Percentiles rank a stretch among this genome's conserved stretches.
Conservation (phyloP, 129 eudicot species). For the Cynara cardunculus region DNA sequence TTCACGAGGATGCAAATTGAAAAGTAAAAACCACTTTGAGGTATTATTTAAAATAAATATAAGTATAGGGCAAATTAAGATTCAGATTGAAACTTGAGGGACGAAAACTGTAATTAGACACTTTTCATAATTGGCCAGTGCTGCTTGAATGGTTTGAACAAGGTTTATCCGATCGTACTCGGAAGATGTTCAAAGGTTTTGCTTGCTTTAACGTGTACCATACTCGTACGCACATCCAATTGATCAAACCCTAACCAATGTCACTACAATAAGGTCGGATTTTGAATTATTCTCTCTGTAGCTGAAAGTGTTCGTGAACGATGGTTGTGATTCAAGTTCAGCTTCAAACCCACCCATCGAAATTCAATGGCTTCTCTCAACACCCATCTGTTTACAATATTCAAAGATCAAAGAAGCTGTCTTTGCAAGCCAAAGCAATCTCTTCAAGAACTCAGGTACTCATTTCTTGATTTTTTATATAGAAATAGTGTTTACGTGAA, state of each 20-base stretch:
- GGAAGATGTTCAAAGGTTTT: neutral
- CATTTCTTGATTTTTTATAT: neutral
- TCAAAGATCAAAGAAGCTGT: constrained; percentile 32
- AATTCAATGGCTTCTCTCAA: constrained; percentile 37
- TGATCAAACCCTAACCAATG: neutral
- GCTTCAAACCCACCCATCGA: constrained; percentile 30
- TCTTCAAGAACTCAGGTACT: constrained; percentile 77
- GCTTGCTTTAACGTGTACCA: constrained; percentile 28
- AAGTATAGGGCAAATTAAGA: neutral
- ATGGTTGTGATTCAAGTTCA: constrained; percentile 35
- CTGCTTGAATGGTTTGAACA: neutral
- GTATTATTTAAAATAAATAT: neutral
- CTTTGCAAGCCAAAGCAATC: constrained; percentile 41
- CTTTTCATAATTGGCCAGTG: neutral
- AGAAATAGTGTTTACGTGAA: neutral
- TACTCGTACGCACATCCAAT: constrained; percentile 31
- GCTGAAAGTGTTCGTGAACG: neutral
- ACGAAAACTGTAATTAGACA: constrained; percentile 3
- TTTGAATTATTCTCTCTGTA: neutral
- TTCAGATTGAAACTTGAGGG: constrained; percentile 8
- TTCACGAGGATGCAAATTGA: neutral
- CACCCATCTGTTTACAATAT: constrained; percentile 30
- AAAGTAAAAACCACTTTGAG: constrained; percentile 1
- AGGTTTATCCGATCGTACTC: constrained; percentile 7
- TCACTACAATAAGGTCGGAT: neutral